A percentile compares a stretch with the other conserved stretches of the same genome.
Conservation (phyloP, 1,284 basidiomycete genomes). For the Ceratobasidium sp. region DNA sequence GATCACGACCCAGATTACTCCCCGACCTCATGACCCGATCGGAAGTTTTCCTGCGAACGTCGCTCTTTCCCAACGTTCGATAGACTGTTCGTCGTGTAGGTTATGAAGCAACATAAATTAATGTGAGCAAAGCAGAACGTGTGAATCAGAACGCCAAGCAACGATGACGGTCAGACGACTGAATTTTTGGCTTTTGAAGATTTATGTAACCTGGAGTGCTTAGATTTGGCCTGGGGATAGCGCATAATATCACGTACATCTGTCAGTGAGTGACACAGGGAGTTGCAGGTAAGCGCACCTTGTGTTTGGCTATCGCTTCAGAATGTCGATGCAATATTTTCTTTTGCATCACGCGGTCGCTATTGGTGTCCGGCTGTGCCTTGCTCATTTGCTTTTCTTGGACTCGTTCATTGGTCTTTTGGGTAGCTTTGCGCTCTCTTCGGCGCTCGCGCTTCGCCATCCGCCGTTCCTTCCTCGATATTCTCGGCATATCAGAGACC, state of each 20-base stretch:
- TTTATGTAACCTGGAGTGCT: background rate
- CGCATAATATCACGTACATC: no score
- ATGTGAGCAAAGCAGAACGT: slow-evolving; percentile 13
- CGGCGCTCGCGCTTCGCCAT: slow-evolving; percentile 34
- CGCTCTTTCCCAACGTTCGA: slow-evolving; percentile 23
- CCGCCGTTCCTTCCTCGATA: slow-evolving; percentile 13
- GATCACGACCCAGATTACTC: background rate
- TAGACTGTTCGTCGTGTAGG: slow-evolving; percentile 25
- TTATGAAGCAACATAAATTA: slow-evolving; percentile 26
- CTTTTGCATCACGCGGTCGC: slow-evolving; percentile 10
- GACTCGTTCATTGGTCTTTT: background rate
- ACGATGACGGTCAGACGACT: background rate
- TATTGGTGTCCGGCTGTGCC: background rate
- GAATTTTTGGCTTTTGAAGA: background rate
- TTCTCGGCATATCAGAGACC: slow-evolving; percentile 14
- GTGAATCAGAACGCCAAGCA: slow-evolving; percentile 27
- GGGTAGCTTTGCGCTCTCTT: slow-evolving; percentile 17
- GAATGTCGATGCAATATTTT: slow-evolving; percentile 11
- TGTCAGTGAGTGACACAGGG: background rate
- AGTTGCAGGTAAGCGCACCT: slow-evolving; percentile 2
- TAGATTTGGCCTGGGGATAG: background rate
- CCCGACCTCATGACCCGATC: slow-evolving; percentile 16
- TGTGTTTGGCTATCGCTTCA: slow-evolving; percentile 27
- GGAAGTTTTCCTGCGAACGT: slow-evolving; percentile 26
- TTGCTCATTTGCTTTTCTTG: no score